Evolutionary conservation across 805 yeast species (phyloP).

Genomic region (Candida khao-thaluensis): DNA sequence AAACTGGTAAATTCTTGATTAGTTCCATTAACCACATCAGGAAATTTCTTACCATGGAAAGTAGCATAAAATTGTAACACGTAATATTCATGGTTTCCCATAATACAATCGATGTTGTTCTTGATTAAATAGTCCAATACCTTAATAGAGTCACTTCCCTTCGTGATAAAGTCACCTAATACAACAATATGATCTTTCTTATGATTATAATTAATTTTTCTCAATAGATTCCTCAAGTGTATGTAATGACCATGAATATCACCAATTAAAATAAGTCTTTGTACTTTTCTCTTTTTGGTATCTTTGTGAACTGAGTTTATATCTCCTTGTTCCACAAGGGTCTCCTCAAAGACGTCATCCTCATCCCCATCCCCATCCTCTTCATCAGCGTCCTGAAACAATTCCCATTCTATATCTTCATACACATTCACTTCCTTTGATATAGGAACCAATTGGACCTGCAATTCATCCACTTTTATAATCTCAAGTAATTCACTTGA

Average conservation of each 20-base stretch:
- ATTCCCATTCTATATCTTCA: background rate
- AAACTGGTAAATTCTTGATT: constrained; percentile 8
- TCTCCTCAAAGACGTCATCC: too few relatives aligned
- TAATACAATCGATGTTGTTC: constrained; percentile 63
- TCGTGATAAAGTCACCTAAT: constrained; percentile 82
- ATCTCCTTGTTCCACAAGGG: too few relatives aligned
- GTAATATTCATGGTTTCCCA: constrained; percentile 88
- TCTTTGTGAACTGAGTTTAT: too few relatives aligned
- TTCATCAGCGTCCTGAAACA: constrained; percentile 15
- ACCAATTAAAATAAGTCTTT: constrained; percentile 70
- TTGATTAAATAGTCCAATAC: constrained; percentile 65
- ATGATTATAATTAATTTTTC: constrained; percentile 46
- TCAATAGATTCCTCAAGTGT: constrained; percentile 53
- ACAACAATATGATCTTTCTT: constrained; percentile 60
- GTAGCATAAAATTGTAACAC: constrained; percentile 64
- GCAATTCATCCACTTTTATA: constrained; percentile 22
- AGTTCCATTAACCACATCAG: constrained; percentile 22
- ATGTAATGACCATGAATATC: constrained; percentile 82
- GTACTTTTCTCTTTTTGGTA: constrained; percentile 16
- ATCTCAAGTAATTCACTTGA: constrained; percentile 26
- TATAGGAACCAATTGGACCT: constrained; percentile 27
- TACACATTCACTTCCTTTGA: background rate
- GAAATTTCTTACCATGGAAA: constrained; percentile 48
- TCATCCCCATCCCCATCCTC: background rate
- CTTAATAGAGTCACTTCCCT: constrained; percentile 73